Evolutionary conservation across 768 basidiomycete species (phyloP).

Genomic region (Naganishia friedmannii): DNA sequence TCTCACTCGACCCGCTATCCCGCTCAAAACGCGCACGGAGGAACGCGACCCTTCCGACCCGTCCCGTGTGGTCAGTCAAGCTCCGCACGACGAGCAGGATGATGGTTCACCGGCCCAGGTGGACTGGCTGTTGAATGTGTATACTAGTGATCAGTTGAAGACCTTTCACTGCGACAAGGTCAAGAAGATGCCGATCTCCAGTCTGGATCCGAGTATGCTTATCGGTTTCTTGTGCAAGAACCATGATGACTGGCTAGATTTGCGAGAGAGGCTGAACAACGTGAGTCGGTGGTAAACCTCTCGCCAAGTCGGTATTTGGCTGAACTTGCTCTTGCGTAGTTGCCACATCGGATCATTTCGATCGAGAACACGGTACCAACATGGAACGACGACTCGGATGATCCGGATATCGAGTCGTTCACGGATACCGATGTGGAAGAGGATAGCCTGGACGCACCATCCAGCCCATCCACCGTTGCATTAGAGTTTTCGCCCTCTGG

Average conservation of each 20-base stretch:
- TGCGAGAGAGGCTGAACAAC: conserved; percentile 67
- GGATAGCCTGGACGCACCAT: background rate
- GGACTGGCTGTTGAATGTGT: conserved; percentile 64
- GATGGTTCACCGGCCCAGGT: background rate
- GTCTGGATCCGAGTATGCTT: conserved; percentile 94
- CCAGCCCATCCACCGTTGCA: conserved; percentile 6
- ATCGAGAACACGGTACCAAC: conserved; percentile 82
- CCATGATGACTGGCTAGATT: conserved; percentile 80
- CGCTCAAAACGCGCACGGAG: conserved; percentile 53
- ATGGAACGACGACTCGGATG: conserved; percentile 67
- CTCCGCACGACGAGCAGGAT: background rate
- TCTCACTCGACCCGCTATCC: conserved; percentile 70
- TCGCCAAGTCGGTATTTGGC: background rate
- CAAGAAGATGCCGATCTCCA: conserved; percentile 85
- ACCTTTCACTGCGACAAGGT: conserved; percentile 97
- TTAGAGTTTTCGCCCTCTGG: background rate
- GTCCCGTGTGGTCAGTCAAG: background rate
- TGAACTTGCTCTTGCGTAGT: conserved; percentile 45
- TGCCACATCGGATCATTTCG: conserved; percentile 70
- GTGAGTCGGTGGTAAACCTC: conserved; percentile 56
- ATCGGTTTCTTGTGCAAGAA: conserved; percentile 84
- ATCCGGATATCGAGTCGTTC: conserved; percentile 74
- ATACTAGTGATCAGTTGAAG: conserved; percentile 67
- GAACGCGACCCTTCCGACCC: background rate
- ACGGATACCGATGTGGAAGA: conserved; percentile 62